Conservation (phyloP, 306 rosid genomes). For the Urtica urens region DNA sequence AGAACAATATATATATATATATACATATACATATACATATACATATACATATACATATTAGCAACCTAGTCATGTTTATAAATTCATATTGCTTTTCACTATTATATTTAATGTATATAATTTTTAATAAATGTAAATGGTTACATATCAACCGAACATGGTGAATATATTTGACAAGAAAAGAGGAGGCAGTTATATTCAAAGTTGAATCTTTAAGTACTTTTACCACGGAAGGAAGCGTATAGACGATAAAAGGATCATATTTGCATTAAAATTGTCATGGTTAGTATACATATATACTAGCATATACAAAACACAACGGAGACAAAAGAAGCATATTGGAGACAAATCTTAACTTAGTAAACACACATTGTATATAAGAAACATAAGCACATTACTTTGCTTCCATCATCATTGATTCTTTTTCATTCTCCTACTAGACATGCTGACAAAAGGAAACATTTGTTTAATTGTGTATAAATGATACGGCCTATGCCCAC, state of each 20-base stretch:
- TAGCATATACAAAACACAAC: constrained; percentile 13
- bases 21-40: too few species aligned
- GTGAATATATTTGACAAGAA: constrained; percentile 3
- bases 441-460: neutral
- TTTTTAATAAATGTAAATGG: neutral
- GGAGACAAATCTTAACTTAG: too few species aligned
- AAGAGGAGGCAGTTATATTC: constrained; percentile 22
- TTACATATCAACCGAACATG: neutral
- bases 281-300: constrained; percentile 1
- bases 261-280: neutral
- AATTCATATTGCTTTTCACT: too few species aligned
- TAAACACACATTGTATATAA: too few species aligned
- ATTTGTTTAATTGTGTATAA: neutral
- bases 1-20: too few species aligned
- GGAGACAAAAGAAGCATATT: constrained; percentile 11
- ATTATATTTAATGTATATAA: too few species aligned
- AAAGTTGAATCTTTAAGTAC: constrained; percentile 15
- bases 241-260: constrained; percentile 14
- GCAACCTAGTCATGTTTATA: too few species aligned
- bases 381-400: neutral
- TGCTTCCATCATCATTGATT: constrained; percentile 13
- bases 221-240: neutral
- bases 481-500: constrained; percentile 1
- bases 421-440: neutral
- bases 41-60: too few species aligned